Conservation (phyloP, 257 asterid genomes). For the Verbascum thapsus region DNA sequence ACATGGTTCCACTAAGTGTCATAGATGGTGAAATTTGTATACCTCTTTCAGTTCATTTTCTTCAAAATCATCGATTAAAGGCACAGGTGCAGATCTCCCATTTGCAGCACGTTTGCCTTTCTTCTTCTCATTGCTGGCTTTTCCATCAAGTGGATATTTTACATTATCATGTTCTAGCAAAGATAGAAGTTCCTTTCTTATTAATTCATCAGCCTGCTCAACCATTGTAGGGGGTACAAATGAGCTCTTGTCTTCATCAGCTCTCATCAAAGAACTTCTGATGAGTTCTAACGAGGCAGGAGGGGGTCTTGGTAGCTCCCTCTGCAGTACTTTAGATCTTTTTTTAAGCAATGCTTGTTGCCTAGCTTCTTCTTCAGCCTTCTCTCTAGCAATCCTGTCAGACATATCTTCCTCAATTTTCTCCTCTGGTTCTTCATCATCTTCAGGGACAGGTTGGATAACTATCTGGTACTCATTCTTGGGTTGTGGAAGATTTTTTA, state of each 20-base stretch:
- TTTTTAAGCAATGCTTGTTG: conserved; percentile 78
- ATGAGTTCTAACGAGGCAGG: conserved; percentile 75
- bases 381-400: conserved; percentile 89
- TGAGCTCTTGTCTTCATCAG: conserved; percentile 90
- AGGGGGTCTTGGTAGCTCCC: conserved; percentile 99
- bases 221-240: conserved; percentile 87
- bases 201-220: conserved; percentile 96
- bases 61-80: conserved; percentile 77
- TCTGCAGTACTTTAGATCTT: conserved; percentile 92
- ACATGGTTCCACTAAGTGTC: no score
- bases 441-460: conserved; percentile 69
- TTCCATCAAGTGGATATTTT: conserved; percentile 83
- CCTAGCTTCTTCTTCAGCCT: conserved; percentile 92
- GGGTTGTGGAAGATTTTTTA: conserved; percentile 85
- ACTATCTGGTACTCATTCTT: conserved; percentile 89
- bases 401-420: conserved; percentile 99
- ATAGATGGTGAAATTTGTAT: conserved; percentile 18
- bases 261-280: conserved; percentile 59
- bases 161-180: conserved; percentile 90
- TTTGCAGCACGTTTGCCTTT: conserved; percentile 60
- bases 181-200: conserved; percentile 78
- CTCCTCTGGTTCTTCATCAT: conserved; percentile 92
- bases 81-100: conserved; percentile 53
- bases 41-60: conserved; percentile 88
- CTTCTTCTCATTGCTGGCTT: conserved; percentile 76